Conservation (phyloP, 306 rosid genomes). For the Fragaria iinumae region DNA sequence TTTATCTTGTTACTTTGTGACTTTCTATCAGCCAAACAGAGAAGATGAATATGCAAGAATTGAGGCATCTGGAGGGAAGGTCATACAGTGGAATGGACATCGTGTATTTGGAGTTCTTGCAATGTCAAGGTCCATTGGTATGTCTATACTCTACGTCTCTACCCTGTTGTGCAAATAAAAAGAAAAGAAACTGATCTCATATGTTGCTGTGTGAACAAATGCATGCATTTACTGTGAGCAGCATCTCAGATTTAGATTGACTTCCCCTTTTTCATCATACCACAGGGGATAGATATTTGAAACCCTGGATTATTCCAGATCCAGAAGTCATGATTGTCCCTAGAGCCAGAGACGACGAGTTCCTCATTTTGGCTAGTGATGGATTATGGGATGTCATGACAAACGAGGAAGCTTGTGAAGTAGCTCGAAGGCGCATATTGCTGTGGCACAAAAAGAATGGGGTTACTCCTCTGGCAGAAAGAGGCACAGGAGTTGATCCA, state of each 20-base stretch:
- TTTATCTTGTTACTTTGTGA: not conserved
- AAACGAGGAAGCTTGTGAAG: constrained; percentile 52
- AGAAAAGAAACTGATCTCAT: not conserved
- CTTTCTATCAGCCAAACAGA: constrained; percentile 49
- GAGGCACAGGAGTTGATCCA: constrained; percentile 46
- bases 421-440: constrained; percentile 47
- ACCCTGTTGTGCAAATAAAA: not conserved
- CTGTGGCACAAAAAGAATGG: constrained; percentile 61
- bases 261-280: not conserved
- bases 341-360: constrained; percentile 54
- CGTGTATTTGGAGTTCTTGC: constrained; percentile 63
- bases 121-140: constrained; percentile 66
- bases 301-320: constrained; percentile 62
- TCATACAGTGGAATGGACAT: constrained; percentile 58
- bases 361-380: constrained; percentile 58
- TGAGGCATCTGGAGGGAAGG: constrained; percentile 60
- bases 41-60: constrained; percentile 56
- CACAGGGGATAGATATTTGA: constrained; percentile 56
- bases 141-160: constrained; percentile 7
- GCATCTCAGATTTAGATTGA: not conserved
- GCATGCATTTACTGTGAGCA: not conserved
- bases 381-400: constrained; percentile 65
- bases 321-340: constrained; percentile 52
- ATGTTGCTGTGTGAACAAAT: constrained; percentile 1
- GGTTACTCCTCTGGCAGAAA: constrained; percentile 22